phyloP scores from a whole-genome alignment of 1,284 basidiomycete genomes.

The Dichomitus squalens region DNA sequence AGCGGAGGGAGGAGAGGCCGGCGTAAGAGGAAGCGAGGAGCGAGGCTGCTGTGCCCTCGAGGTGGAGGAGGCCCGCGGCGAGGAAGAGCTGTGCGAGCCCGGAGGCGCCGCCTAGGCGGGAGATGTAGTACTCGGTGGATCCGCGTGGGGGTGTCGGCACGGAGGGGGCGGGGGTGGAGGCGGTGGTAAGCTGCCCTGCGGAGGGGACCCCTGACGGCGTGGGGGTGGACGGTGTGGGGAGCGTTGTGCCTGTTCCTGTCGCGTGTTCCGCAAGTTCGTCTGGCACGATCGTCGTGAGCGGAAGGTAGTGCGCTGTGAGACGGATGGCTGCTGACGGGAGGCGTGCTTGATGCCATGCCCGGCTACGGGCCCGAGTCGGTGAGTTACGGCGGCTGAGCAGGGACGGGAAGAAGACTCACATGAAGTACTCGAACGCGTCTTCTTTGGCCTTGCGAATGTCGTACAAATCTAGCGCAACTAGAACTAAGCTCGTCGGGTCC shows the following conservation, averaged over 20 bases:
- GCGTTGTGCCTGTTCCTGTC: conserved; percentile 8
- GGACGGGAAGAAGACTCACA: conserved; percentile 47
- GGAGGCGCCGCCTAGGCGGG: conserved; percentile 60
- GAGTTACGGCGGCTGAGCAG: conserved; percentile 1
- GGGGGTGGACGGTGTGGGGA: conserved; percentile 17
- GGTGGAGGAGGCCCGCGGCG: conserved; percentile 72
- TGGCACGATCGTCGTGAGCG: conserved; percentile 41
- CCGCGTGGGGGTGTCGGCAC: conserved; percentile 46
- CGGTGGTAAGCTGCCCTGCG: conserved; percentile 10
- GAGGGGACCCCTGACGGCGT: conserved; percentile 9
- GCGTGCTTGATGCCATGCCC: conserved; percentile 77
- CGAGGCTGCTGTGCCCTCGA: conserved; percentile 71
- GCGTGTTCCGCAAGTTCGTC: conserved; percentile 17
- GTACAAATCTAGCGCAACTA: conserved; percentile 66
- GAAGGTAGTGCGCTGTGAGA: conserved; percentile 69
- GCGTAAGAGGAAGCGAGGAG: conserved; percentile 71
- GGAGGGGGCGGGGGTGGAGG: conserved; percentile 8
- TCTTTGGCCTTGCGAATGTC: conserved; percentile 74
- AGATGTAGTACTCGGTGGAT: conserved; percentile 59
- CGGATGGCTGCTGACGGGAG: conserved; percentile 75
- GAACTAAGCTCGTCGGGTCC: conserved; percentile 76
- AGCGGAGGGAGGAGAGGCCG: conserved; percentile 72
- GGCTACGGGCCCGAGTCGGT: conserved; percentile 42
- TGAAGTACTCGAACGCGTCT: conserved; percentile 77
- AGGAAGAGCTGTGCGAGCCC: conserved; percentile 74